phyloP scores from a whole-genome alignment of 2,329 filamentous ascomycete species.

The Xylariaceae sp. region DNA sequence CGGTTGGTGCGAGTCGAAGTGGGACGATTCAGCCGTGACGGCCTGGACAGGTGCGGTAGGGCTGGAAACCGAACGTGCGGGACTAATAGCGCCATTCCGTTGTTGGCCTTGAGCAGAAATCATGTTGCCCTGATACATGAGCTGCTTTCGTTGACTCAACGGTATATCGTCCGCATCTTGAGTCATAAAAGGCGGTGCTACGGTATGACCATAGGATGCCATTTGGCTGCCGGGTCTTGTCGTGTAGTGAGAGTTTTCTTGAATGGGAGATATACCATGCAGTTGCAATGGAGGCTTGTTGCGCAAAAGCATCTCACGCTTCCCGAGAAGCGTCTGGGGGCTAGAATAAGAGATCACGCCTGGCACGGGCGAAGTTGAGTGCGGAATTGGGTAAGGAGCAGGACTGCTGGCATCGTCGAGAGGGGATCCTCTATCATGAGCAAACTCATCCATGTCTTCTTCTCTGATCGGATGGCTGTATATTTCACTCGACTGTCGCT shows the following conservation, averaged over 20 bases:
- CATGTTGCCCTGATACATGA: conserved; percentile 52
- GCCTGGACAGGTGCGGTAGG: conserved; percentile 15
- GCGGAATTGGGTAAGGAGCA: conserved; percentile 11
- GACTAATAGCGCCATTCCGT: conserved; percentile 4
- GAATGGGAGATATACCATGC: conserved; percentile 23
- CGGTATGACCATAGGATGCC: conserved; percentile 36
- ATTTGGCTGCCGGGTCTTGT: conserved; percentile 37
- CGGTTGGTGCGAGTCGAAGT: conserved; percentile 52
- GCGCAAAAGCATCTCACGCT: conserved; percentile 50
- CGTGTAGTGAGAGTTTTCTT: conserved; percentile 21
- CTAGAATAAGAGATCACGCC: conserved; percentile 47
- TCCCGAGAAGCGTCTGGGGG: conserved; percentile 51
- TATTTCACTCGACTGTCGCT: conserved; percentile 27
- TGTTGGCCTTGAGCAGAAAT: conserved; percentile 24
- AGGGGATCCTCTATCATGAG: conserved; percentile 10
- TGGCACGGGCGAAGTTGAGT: conserved; percentile 32
- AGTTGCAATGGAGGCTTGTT: conserved; percentile 45
- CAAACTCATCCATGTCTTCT: conserved; percentile 31
- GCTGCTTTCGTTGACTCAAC: conserved; percentile 58
- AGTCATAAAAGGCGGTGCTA: conserved; percentile 24
- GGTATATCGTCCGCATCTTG: conserved; percentile 63
- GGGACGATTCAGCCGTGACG: conserved; percentile 32
- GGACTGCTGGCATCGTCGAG: conserved; percentile 21
- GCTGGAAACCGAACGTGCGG: conserved; percentile 2
- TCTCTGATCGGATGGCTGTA: conserved; percentile 40